Evolutionary conservation across 73 alveolate species (phyloP), one percentile per base, ranked within the genome.

Genomic region (Tetrahymena borealis): DNA sequence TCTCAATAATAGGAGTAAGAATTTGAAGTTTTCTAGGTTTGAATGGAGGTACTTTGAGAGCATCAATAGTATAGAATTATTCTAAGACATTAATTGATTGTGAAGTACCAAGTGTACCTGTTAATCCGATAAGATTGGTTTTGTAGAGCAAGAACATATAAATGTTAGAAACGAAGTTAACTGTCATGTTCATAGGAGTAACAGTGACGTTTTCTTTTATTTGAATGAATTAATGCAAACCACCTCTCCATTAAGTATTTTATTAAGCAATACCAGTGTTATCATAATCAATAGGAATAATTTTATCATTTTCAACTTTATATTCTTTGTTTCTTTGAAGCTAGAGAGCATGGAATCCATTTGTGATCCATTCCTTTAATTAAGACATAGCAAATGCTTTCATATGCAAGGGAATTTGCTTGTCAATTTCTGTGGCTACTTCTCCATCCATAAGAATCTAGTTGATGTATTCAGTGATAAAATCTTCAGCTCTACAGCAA

Each of bases 191-290:
- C 79, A 42, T 90, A 37, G 94, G 40, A 35, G 94, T 91, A 2
- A 91, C 78, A 33, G 78, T 78, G 0, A 91, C 39, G 24, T 79
- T 38, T 60, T 91, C 92, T 36, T 91, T 91, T 18, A 91, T 91
- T 91, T 91, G 43, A n/a, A 91, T 31, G 18, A 91, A 91, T 39
- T 91, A 77, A 77, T 91, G 94, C 38, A 91, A 91, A 60, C 94
- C 94, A 40, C 79, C 91, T 38, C 94, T 90, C 94, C 94, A 91
- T 60, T 37, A 78, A 7, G 94, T 78, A n/a, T 37, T 42, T 60
- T 79, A 11, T n/a, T 91, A 36, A 91, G 79, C 79, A 4, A 91
- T 39, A 15, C 94, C 94, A 42, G 94, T 91, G 40, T 91, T 91
- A 38, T 36, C 16, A 28, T 35, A 91, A 78, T 91, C 94, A 91